Conservation (phyloP, 192 early-diverging fungal genomes). For the Oehlia diaphana region DNA sequence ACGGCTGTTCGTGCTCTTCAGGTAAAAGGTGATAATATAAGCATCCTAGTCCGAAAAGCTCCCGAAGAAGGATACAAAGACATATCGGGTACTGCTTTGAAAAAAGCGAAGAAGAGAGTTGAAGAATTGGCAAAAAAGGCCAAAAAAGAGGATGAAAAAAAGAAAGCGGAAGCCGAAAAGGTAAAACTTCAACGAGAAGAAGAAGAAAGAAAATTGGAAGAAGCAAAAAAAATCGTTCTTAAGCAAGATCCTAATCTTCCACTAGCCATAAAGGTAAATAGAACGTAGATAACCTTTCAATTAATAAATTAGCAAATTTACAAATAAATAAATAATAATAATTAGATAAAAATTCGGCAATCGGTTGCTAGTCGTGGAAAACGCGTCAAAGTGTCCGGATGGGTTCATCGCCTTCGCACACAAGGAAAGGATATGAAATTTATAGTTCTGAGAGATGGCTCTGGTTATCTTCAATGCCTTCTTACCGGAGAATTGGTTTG, state of each 20-base stretch:
- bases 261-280: slow-evolving; percentile 60
- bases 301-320: not conserved
- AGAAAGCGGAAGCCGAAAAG: slow-evolving; percentile 64
- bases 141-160: slow-evolving; percentile 81
- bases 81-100: slow-evolving; percentile 86
- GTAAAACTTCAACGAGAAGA: slow-evolving; percentile 71
- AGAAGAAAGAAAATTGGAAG: slow-evolving; percentile 77
- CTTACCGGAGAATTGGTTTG: slow-evolving; percentile 80
- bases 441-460: slow-evolving; percentile 90
- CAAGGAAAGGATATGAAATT: slow-evolving; percentile 99
- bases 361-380: slow-evolving; percentile 62
- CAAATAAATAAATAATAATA: not conserved
- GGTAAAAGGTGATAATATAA: slow-evolving; percentile 47
- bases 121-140: slow-evolving; percentile 69
- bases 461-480: slow-evolving; percentile 92
- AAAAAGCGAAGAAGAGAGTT: slow-evolving; percentile 84
- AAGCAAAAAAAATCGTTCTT: slow-evolving; percentile 81
- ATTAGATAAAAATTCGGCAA: slow-evolving; percentile 77
- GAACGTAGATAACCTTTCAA: not conserved
- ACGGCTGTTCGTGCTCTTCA: slow-evolving; percentile 74
- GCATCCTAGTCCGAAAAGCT: slow-evolving; percentile 71
- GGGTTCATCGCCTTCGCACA: slow-evolving; percentile 93
- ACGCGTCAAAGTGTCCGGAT: slow-evolving; percentile 87
- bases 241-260: slow-evolving; percentile 72
- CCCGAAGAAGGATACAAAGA: slow-evolving; percentile 70